phyloP scores from a whole-genome alignment of 306 rosid genomes.

The Medicago truncatula region MtrunA17r5.0-ANR NC_053043.1:40439501-40440000 shows the following conservation, averaged over 20 bases:
- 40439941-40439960: too few relatives aligned
- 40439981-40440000: not conserved
- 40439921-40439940: too few relatives aligned
- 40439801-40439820: too few relatives aligned
- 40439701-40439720: constrained; percentile 7
- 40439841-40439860: too few relatives aligned
- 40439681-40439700: too few relatives aligned
- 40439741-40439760: constrained; percentile 1
- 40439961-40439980: not conserved
- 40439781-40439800: not conserved
- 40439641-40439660: too few relatives aligned
- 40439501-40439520: not conserved
- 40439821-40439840: too few relatives aligned
- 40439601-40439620: not conserved
- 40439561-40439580: not conserved
- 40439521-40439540: not conserved
- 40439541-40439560: constrained; percentile 13
- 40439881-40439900: too few relatives aligned
- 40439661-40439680: too few relatives aligned
- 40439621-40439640: not conserved
- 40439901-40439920: too few relatives aligned
- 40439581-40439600: not conserved
- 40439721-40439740: not conserved
- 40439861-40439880: too few relatives aligned
- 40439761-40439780: constrained; percentile 1